phyloP scores from a whole-genome alignment of 1,139 yeast species.

The Kodamaea arcana region DNA sequence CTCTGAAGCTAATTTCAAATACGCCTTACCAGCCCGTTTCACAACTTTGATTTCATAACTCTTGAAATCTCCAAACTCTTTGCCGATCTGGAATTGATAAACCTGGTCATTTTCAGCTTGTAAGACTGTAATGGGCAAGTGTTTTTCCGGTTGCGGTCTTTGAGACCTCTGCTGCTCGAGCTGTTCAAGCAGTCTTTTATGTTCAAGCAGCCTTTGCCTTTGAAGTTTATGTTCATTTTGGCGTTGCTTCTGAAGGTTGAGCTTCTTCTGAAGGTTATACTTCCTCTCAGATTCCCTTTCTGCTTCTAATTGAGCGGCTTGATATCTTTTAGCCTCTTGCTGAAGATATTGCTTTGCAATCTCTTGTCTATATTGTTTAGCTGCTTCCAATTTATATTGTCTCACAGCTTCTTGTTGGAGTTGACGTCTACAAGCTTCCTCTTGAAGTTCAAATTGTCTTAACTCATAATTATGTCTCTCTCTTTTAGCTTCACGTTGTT shows the following conservation, averaged over 20 bases:
- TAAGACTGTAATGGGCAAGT: slow-evolving; percentile 2
- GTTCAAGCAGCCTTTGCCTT: slow-evolving; percentile 2
- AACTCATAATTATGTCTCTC: background rate
- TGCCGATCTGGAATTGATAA: slow-evolving; percentile 38
- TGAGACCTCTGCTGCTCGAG: no score
- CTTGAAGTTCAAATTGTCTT: background rate
- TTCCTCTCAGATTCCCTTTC: slow-evolving; percentile 1
- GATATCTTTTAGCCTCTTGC: slow-evolving; percentile 1
- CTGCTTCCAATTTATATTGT: no score
- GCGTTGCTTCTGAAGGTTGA: background rate
- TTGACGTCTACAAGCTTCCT: background rate
- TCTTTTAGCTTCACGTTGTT: slow-evolving; percentile 1
- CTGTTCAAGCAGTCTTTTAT: slow-evolving; percentile 1
- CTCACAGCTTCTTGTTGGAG: no score
- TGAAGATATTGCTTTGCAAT: background rate
- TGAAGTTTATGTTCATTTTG: slow-evolving; percentile 2
- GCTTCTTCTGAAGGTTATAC: slow-evolving; percentile 1
- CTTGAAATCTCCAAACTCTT: slow-evolving; percentile 32
- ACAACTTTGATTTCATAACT: slow-evolving; percentile 38
- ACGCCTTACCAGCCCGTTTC: slow-evolving; percentile 13
- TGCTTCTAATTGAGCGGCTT: slow-evolving; percentile 1
- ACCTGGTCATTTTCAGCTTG: slow-evolving; percentile 32
- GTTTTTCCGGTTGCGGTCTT: slow-evolving; percentile 1
- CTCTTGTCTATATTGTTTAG: background rate
- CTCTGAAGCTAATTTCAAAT: slow-evolving; percentile 16